Base-by-base conservation (phyloP, 2,329 filamentous ascomycete genomes). In the Amauroascus niger region DNA sequence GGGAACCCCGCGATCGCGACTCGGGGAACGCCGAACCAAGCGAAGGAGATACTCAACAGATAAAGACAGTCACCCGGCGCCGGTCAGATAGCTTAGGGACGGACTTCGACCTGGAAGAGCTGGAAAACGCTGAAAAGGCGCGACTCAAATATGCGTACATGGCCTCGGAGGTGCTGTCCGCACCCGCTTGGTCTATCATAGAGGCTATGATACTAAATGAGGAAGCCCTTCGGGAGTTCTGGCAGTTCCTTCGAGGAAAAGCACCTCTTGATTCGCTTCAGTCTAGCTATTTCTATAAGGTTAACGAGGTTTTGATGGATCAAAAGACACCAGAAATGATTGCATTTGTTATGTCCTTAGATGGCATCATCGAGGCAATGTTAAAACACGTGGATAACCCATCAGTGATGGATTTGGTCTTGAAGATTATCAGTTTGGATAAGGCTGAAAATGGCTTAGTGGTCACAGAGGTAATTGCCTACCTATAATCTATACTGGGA, bases 321-420 rank as follows among this genome's bases (percentile, higher is more conserved):
- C 94, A 93, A 73, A 97, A 97, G 78, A 96, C 94, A 5, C 88
- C 94, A 65, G 91, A 96, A 59, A 98, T 97, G 91, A 77, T 97
- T 60, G 82, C 84, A 16, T 83, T 98, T 57, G 82, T 98, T 69
- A 94, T 89, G 68, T 84, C 82, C 1, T 73, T 95, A 47, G 86
- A 93, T 32, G 81, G 84, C 51, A 86, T 93, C 39, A 82, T 98
- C 20, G 78, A 87, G 11, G 83, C 89, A 59, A 86, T 98, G 74
- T 78, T 98, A 54, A 85, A 86, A 63, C 93, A 98, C 68, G 88
- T 98, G 32, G 93, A 98, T 68, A 95, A 88, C 62, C 91, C 93
- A 0, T 95, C 96, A 85, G 84, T 98, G 37, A 98, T 98, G 93
- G 93, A 98, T 68, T 76, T 98, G 18, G 73, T 98, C 49, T 77